phyloP scores from a whole-genome alignment of 73 alveolate genomes.

The Paraurostyla sp. region DNA sequence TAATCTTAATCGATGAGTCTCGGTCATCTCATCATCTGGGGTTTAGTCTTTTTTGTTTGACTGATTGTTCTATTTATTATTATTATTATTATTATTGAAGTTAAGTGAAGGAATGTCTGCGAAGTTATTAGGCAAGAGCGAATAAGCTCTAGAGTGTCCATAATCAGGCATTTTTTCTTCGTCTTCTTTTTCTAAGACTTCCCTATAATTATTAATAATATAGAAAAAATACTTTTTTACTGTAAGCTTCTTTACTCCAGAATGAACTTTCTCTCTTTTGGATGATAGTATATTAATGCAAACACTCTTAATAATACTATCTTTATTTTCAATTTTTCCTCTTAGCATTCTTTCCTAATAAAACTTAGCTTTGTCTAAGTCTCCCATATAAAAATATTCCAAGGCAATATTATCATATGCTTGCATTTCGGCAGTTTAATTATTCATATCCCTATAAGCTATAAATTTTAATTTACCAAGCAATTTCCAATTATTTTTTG shows the following conservation, averaged over 20 bases:
- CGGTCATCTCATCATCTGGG: not conserved
- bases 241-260: slow-evolving; percentile 32
- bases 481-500: slow-evolving; percentile 62
- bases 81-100: not conserved
- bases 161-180: slow-evolving; percentile 57
- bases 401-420: slow-evolving; percentile 60
- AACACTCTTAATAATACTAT: slow-evolving; percentile 47
- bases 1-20: no score
- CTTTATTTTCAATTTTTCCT: slow-evolving; percentile 59
- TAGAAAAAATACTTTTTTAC: not conserved
- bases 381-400: slow-evolving; percentile 61
- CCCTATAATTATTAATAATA: not conserved
- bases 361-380: slow-evolving; percentile 41
- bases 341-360: slow-evolving; percentile 57
- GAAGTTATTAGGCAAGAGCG: not conserved
- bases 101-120: no score
- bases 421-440: slow-evolving; percentile 47
- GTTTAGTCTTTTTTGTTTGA: not conserved
- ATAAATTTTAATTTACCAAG: slow-evolving; percentile 46
- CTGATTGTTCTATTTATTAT: not conserved
- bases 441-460: slow-evolving; percentile 44
- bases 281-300: slow-evolving; percentile 19
- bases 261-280: slow-evolving; percentile 44
- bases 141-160: slow-evolving; percentile 47
- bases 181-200: slow-evolving; percentile 34